Percentiles rank a stretch among this genome's conserved stretches.
These are phyloP conservation scores for Trypanosoma mega DNA, from an alignment of 208 protist genomes.

Conservation along the genomic window DNA sequence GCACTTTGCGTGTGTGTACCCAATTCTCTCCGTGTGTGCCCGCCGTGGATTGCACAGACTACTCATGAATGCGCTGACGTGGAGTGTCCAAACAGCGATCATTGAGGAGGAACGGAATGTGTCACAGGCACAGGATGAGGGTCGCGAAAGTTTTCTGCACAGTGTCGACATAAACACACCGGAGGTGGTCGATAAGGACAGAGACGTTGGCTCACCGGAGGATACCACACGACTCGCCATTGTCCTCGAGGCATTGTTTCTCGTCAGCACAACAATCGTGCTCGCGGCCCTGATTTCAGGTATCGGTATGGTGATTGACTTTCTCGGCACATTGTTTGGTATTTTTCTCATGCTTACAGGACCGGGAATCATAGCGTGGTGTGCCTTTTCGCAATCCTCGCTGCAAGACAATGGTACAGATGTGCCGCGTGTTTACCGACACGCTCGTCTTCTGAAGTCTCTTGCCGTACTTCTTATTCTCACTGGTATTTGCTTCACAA, in stretches of 20 bases:
- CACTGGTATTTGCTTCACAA: constrained; percentile 38
- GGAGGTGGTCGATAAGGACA: constrained; percentile 28
- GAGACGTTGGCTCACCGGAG: constrained; percentile 68
- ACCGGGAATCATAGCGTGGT: constrained; percentile 55
- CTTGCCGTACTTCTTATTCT: constrained; percentile 35
- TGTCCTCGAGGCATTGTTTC: constrained; percentile 54
- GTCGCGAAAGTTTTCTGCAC: not conserved
- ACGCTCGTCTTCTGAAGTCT: constrained; percentile 20
- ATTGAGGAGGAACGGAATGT: constrained; percentile 25
- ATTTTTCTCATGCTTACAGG: constrained; percentile 62
- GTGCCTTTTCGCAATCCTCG: constrained; percentile 37
- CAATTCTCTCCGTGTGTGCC: constrained; percentile 73
- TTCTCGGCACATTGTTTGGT: constrained; percentile 62
- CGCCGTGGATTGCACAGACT: constrained; percentile 63
- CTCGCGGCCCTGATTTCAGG: constrained; percentile 50
- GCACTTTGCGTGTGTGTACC: constrained; percentile 84
- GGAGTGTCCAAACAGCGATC: constrained; percentile 35
- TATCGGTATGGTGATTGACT: constrained; percentile 67
- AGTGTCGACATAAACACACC: not conserved
- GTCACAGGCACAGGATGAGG: not conserved
- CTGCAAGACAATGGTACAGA: not conserved
- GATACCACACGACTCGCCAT: constrained; percentile 66
- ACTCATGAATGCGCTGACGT: constrained; percentile 52
- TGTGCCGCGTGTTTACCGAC: constrained; percentile 9
- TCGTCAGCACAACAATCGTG: constrained; percentile 48